Evolutionary conservation across 495 filamentous ascomycete genomes (phyloP).

Genomic region (Tetracladium marchalianum): DNA sequence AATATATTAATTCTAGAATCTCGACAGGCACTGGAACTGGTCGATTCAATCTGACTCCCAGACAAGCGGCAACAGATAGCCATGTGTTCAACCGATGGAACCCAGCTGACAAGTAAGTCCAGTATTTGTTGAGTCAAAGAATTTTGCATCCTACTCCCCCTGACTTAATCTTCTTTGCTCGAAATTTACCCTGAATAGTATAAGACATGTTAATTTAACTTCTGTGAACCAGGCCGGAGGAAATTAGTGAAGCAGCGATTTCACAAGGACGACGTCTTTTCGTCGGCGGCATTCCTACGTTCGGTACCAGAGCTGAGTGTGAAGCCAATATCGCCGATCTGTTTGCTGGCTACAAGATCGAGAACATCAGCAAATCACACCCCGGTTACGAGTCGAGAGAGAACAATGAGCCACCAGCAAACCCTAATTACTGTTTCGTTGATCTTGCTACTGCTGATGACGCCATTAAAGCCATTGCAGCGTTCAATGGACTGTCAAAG

Average conservation of each 20-base stretch:
- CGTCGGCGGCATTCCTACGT: constrained; percentile 51
- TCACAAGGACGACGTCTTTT: constrained; percentile 45
- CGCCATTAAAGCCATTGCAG: constrained; percentile 31
- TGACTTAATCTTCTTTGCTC: too few species aligned
- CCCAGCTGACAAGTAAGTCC: too few species aligned
- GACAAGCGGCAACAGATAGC: too few species aligned
- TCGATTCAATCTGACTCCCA: not conserved
- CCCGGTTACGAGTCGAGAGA: constrained; percentile 38
- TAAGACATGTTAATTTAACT: too few species aligned
- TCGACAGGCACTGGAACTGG: not conserved
- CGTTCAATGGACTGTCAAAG: constrained; percentile 17
- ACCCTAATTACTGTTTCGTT: constrained; percentile 61
- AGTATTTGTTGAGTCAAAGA: too few species aligned
- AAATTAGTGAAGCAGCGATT: constrained; percentile 22
- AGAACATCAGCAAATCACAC: constrained; percentile 56
- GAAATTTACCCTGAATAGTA: too few species aligned
- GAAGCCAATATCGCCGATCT: constrained; percentile 43
- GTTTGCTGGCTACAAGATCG: constrained; percentile 48
- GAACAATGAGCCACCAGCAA: constrained; percentile 32
- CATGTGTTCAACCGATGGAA: too few species aligned
- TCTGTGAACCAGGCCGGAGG: not conserved
- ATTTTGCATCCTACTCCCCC: too few species aligned
- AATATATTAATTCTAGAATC: too few species aligned
- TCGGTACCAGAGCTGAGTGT: constrained; percentile 44
- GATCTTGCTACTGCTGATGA: constrained; percentile 49